A percentile compares a stretch with the other conserved stretches of the same genome.
Conservation (phyloP, 1,139 yeast species). For the Scheffersomyces cryptocercus region DNA sequence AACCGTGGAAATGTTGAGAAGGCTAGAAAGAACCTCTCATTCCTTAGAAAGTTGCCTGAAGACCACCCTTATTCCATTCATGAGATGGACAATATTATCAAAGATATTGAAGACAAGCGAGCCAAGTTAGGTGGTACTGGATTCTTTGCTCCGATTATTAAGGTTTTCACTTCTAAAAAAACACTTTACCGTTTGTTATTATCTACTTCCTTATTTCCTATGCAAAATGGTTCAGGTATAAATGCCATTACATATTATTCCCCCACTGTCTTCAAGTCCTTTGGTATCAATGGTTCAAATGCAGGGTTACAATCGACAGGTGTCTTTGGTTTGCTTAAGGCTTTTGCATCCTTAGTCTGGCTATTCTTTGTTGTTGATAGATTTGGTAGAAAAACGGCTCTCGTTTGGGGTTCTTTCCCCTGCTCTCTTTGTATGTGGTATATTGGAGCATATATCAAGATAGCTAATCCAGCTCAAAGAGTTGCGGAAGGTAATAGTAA, state of each 20-base stretch:
- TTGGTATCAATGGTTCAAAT: slow-evolving; percentile 30
- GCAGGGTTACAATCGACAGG: slow-evolving; percentile 60
- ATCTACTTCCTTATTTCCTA: slow-evolving; percentile 29
- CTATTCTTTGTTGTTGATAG: slow-evolving; percentile 48
- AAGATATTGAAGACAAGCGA: slow-evolving; percentile 23
- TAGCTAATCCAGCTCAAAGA: slow-evolving; percentile 35
- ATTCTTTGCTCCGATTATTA: slow-evolving; percentile 27
- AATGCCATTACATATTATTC: slow-evolving; percentile 38
- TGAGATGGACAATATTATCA: slow-evolving; percentile 24
- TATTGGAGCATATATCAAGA: slow-evolving; percentile 49
- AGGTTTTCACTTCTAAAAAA: slow-evolving; percentile 21
- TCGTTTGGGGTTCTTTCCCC: slow-evolving; percentile 39
- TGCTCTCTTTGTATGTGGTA: slow-evolving; percentile 53
- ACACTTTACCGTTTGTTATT: slow-evolving; percentile 27
- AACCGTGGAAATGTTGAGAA: slow-evolving; percentile 32
- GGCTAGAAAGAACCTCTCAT: slow-evolving; percentile 35
- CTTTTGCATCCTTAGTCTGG: slow-evolving; percentile 43
- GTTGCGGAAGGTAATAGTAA: slow-evolving; percentile 25
- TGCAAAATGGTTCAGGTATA: slow-evolving; percentile 38
- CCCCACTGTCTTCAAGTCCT: slow-evolving; percentile 31
- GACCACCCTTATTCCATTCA: slow-evolving; percentile 27
- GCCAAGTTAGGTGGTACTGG: slow-evolving; percentile 20
- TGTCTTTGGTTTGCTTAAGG: slow-evolving; percentile 55
- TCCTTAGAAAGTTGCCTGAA: slow-evolving; percentile 24
- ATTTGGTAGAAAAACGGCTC: slow-evolving; percentile 49